Base-by-base conservation (phyloP, 1,139 yeast genomes). In the Hyphopichia fennica region DNA sequence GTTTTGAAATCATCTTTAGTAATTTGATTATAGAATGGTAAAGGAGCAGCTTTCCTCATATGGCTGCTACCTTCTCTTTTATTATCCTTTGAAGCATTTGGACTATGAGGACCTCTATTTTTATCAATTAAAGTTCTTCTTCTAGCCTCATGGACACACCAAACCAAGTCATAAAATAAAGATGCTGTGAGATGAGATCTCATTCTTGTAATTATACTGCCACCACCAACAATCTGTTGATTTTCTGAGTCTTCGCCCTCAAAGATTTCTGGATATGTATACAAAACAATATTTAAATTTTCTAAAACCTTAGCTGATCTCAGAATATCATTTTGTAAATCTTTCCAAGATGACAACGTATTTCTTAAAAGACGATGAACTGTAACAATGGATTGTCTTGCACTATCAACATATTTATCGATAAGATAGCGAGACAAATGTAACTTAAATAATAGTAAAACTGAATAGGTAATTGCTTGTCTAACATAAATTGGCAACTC, bases 121-220 rank as follows among this genome's bases (percentile, higher is more conserved):
- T 77, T 78, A 41, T 71, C 80, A 22, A 75, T 69, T 40, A 80
- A 61, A 15, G 84, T 81, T 45, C 96, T 70, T 58, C 97, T 74
- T 60, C 96, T 74, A 0, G 96, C 96, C 58, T 91, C 97, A 62
- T 91, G 97, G 39, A 91, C 87, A 58, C 96, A 87, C 93, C 96
- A 90, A 16, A 91, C 93, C 44, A 91, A 74, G 63, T 91, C 98
- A 60, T 91, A 91, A 56, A 91, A 91, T 43, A 91, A 66, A 0
- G 96, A 89, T 0, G 95, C 96, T 0, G 96, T 87, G 53, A 91
- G 71, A 64, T 91, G 98, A 0, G 96, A 87, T 54, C 97, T 76
- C 95, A 90, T 91, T 44, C 95, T 74, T 1, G 88, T 79, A 38
- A 91, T 87, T 27, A 91, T 87, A 15, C 95, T 90, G 2, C 71